These are phyloP conservation scores for Isabelozyma pseudorhagii DNA, from an alignment of 805 yeast species.

Conservation along the genomic window DNA sequence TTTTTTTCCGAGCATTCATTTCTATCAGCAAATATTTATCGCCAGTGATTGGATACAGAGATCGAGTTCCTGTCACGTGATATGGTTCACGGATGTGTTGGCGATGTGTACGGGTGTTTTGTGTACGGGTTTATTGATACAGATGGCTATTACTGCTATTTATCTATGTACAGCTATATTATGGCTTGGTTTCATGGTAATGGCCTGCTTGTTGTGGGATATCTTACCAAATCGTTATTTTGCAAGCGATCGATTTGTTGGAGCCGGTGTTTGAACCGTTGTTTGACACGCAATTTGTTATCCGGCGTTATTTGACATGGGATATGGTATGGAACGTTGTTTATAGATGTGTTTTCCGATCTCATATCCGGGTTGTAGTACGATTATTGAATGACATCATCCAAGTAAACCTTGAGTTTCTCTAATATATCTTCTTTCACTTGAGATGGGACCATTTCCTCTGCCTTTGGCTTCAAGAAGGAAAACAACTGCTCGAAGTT, in stretches of 20 bases:
- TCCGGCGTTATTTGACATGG: too few species aligned
- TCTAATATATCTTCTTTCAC: constrained; percentile 59
- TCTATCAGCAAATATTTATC: constrained; percentile 34
- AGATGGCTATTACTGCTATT: too few species aligned
- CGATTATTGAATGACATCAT: constrained; percentile 33
- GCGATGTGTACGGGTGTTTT: neutral
- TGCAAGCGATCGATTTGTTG: too few species aligned
- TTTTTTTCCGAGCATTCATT: constrained; percentile 8
- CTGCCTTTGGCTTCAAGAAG: constrained; percentile 61
- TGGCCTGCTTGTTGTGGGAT: too few species aligned
- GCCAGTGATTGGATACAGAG: constrained; percentile 29
- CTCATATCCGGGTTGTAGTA: neutral
- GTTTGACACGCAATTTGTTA: too few species aligned
- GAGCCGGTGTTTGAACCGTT: too few species aligned
- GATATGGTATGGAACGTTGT: too few species aligned
- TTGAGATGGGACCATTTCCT: constrained; percentile 64
- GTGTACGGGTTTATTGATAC: neutral
- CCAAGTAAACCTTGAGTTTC: constrained; percentile 58
- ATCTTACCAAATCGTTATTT: too few species aligned
- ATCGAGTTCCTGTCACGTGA: too few species aligned
- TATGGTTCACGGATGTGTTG: neutral
- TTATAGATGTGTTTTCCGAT: too few species aligned
- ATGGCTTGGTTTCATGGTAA: too few species aligned
- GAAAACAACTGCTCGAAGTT: constrained; percentile 53
- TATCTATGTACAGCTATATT: too few species aligned